Evolutionary conservation across 768 basidiomycete species (phyloP).

Genomic region (Naganishia onofrii): DNA sequence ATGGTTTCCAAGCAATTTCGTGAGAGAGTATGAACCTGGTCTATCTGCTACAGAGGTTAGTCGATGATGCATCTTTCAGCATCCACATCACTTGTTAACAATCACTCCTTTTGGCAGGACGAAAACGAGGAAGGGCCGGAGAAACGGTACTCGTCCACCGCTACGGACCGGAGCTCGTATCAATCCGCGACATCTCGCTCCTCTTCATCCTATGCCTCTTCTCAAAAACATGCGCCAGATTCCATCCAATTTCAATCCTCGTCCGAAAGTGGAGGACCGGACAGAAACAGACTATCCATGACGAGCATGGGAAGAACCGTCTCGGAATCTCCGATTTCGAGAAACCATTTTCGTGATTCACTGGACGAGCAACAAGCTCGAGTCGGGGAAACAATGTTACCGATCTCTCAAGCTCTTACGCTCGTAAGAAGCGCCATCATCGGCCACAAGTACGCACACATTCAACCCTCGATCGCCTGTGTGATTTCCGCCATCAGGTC

Average conservation of each 20-base stretch:
- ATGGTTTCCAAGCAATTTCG: constrained; percentile 98
- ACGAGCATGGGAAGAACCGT: not conserved
- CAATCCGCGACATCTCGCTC: constrained; percentile 25
- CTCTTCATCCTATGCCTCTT: constrained; percentile 5
- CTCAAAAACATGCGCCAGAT: not conserved
- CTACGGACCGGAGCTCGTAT: constrained; percentile 29
- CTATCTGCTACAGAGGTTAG: constrained; percentile 16
- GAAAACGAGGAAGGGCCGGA: not conserved
- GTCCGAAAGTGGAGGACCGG: not conserved
- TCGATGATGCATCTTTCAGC: not conserved
- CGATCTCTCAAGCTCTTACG: constrained; percentile 78
- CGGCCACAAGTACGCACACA: constrained; percentile 73
- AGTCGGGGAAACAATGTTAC: constrained; percentile 74
- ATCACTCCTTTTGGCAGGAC: no score
- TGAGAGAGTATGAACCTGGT: constrained; percentile 39
- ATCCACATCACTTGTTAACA: constrained; percentile 10
- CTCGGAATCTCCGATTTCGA: not conserved
- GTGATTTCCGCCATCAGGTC: constrained; percentile 90
- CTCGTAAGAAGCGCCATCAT: constrained; percentile 81
- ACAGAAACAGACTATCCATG: constrained; percentile 1
- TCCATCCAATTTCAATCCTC: constrained; percentile 1
- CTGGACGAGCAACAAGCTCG: not conserved
- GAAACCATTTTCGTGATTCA: constrained; percentile 2
- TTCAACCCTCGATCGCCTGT: constrained; percentile 88
- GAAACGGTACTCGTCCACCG: constrained; percentile 2